A percentile compares a stretch with the other conserved stretches of the same genome.
Evolutionary conservation across 441 rosid species (phyloP).

Genomic region (Arabidopsis hybrid): DNA sequence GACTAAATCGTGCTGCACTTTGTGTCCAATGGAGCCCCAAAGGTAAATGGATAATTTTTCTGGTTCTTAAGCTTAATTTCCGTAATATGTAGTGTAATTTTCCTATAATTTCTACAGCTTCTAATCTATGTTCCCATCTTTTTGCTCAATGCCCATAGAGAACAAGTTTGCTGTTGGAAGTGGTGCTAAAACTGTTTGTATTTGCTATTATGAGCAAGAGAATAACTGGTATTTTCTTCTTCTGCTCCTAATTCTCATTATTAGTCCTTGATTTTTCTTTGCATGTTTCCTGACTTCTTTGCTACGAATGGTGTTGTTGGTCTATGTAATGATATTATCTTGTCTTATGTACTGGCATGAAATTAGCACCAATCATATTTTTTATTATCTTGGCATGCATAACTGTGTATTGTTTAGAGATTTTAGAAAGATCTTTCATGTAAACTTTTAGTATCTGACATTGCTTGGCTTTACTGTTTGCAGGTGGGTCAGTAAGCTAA

Average conservation of each 20-base stretch:
- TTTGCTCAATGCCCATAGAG: slow-evolving; percentile 55
- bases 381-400: background rate
- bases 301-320: background rate
- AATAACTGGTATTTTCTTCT: slow-evolving; percentile 82
- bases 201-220: slow-evolving; percentile 97
- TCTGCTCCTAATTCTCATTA: slow-evolving; percentile 27
- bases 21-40: slow-evolving; percentile 97
- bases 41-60: slow-evolving; percentile 53
- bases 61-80: slow-evolving; percentile 11
- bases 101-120: background rate
- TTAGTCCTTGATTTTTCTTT: slow-evolving; percentile 13
- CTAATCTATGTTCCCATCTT: slow-evolving; percentile 23
- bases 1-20: slow-evolving; percentile 97
- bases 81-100: slow-evolving; percentile 7
- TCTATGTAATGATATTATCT: background rate
- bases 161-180: slow-evolving; percentile 99
- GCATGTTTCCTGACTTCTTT: slow-evolving; percentile 48
- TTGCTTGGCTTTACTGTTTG: slow-evolving; percentile 35
- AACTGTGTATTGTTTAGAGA: background rate
- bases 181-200: slow-evolving; percentile 96
- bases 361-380: background rate
- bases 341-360: slow-evolving; percentile 17
- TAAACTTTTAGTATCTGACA: slow-evolving; percentile 23
- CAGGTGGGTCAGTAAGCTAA: slow-evolving; percentile 99
- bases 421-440: slow-evolving; percentile 1